Conservation (phyloP, 1,284 basidiomycete species). For the Xerocomus amazonicus region DNA sequence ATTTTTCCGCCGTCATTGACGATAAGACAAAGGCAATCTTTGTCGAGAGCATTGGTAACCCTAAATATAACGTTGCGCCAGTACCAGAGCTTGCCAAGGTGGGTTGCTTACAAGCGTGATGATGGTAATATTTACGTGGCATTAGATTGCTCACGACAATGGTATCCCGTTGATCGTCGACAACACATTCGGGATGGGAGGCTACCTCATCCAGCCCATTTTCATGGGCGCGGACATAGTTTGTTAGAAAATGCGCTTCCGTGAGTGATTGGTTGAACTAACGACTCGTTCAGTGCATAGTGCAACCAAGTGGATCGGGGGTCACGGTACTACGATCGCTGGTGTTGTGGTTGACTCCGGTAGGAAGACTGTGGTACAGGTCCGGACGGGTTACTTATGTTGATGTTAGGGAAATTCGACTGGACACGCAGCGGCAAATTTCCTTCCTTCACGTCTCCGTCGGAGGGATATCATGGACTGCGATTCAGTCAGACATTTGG, state of each 20-base stretch:
- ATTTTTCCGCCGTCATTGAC: conserved; percentile 70
- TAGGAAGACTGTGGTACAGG: conserved; percentile 17
- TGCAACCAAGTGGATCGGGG: conserved; percentile 89
- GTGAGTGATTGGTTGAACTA: neutral
- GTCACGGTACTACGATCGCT: conserved; percentile 83
- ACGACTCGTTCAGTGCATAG: conserved; percentile 54
- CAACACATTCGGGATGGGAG: conserved; percentile 84
- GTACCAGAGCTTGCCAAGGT: conserved; percentile 71
- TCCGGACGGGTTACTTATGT: neutral
- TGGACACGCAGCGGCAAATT: conserved; percentile 76
- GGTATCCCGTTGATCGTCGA: conserved; percentile 81
- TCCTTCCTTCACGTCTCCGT: conserved; percentile 76
- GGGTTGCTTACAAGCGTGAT: neutral
- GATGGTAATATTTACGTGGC: too few relatives aligned
- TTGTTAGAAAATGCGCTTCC: conserved; percentile 32
- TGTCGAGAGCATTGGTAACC: conserved; percentile 84
- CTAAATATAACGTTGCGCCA: conserved; percentile 67
- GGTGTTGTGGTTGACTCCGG: conserved; percentile 79
- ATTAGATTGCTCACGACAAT: conserved; percentile 62
- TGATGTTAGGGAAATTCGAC: conserved; percentile 69
- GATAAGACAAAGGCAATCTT: conserved; percentile 75
- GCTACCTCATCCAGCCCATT: conserved; percentile 54
- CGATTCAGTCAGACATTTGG: conserved; percentile 73
- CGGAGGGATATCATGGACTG: conserved; percentile 80
- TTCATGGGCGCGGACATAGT: conserved; percentile 81